Evolutionary conservation across 345 rosid genomes (phyloP), one percentile per base, ranked within the genome.

Genomic region (Carallia brachiata): DNA sequence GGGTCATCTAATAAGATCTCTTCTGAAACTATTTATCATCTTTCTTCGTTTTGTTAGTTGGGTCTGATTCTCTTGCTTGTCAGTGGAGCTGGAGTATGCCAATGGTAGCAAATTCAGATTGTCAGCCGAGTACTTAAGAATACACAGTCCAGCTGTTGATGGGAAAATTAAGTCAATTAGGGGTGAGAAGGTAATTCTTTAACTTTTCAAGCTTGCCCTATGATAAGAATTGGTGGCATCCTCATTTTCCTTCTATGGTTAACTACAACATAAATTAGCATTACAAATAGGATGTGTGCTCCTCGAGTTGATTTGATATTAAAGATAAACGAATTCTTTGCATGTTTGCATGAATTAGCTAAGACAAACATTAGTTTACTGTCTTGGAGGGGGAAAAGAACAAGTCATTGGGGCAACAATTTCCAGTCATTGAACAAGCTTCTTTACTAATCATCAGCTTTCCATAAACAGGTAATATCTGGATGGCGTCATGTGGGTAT

Each of bases 401-500:
- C 50, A 12, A 44, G 50, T 44, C 34, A 56, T 56, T 56, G 60
- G 12, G 28, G 60, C 50, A 12, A 12, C 50, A 23, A 19, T 56
- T 56, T 56, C 60, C 27, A 9, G 27, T 27, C 32, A 56, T 55
- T 7, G 10, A 27, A 56, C 10, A 56, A 44, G 50, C 48, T 44
- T 23, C 12, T 27, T 9, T 23, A 12, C 31, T 56, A 75, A 59
- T 48, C 15, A n/a, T 52, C 50, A 17, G 44, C 36, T 59, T 75
- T 67, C 34, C 17, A 69, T 47, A 61, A 74, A 69, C 81, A 93
- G 98, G 96, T 95, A 70, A 95, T 92, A 79, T 83, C 80, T 63
- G 98, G 97, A 55, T 76, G 99, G 68, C 86, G 90, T 34, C 86
- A 90, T 80, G 99, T 95, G 50, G 97, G 99, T 56, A 90, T 95